Evolutionary conservation across 2,329 filamentous ascomycete genomes (phyloP).

Genomic region (Hypoxylon sp.): DNA sequence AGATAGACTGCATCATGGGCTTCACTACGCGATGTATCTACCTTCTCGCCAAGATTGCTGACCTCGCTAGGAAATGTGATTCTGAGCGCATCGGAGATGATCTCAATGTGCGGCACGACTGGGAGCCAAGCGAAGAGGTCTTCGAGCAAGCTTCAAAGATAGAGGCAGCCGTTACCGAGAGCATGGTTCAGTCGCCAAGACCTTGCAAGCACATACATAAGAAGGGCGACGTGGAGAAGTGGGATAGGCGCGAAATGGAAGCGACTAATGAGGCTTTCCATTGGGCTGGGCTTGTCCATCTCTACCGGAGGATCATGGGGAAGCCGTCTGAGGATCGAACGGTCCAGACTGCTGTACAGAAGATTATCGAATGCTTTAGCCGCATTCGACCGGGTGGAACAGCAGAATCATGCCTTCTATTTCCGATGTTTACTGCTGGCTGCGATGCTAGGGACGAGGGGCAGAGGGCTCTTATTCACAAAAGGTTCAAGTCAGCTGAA

Average conservation of each 20-base stretch:
- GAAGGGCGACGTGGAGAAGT: conserved; percentile 66
- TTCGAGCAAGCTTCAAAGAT: conserved; percentile 71
- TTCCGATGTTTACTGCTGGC: conserved; percentile 87
- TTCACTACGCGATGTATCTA: conserved; percentile 81
- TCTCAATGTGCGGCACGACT: conserved; percentile 65
- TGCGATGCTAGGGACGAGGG: conserved; percentile 75
- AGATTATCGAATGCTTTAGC: conserved; percentile 74
- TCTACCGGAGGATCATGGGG: conserved; percentile 80
- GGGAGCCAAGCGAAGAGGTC: conserved; percentile 71
- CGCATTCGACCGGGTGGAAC: conserved; percentile 76
- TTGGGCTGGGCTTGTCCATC: conserved; percentile 82
- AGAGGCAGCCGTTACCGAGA: conserved; percentile 72
- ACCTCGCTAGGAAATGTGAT: conserved; percentile 79
- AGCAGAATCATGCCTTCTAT: conserved; percentile 81
- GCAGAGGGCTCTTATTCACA: conserved; percentile 73
- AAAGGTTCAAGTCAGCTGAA: conserved; percentile 77
- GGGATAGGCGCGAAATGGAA: conserved; percentile 75
- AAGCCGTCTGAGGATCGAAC: conserved; percentile 69
- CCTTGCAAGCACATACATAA: conserved; percentile 65
- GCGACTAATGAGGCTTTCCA: conserved; percentile 85
- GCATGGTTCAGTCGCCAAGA: conserved; percentile 61
- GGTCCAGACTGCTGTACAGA: conserved; percentile 74
- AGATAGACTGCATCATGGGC: conserved; percentile 86
- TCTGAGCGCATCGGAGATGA: conserved; percentile 71
- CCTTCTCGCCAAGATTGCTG: conserved; percentile 79